Percentiles rank a stretch among this genome's conserved stretches.
These are phyloP conservation scores for Hypoxylon sp. DNA, from an alignment of 2,329 filamentous ascomycete species.

Conservation along the genomic window DNA sequence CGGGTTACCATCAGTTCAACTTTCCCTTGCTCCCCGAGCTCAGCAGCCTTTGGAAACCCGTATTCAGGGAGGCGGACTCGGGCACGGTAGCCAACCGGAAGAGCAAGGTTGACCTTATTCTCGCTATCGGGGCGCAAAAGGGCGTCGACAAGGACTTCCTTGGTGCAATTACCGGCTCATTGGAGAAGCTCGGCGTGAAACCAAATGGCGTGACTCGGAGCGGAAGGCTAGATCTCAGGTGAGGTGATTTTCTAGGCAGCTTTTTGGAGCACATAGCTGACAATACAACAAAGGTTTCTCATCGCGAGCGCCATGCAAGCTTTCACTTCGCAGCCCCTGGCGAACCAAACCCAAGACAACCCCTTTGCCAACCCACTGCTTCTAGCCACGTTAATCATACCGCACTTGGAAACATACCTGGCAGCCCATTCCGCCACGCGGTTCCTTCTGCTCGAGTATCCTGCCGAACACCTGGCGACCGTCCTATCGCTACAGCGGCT, in stretches of 20 bases:
- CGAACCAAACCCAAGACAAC: constrained; percentile 60
- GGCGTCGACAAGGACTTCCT: constrained; percentile 61
- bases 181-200: constrained; percentile 64
- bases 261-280: constrained; percentile 4
- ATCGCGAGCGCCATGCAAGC: constrained; percentile 68
- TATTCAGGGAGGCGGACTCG: constrained; percentile 53
- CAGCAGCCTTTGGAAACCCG: constrained; percentile 60
- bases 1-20: constrained; percentile 57
- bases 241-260: constrained; percentile 31
- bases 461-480: constrained; percentile 62
- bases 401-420: constrained; percentile 68
- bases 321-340: constrained; percentile 59
- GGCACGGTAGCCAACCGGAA: constrained; percentile 44
- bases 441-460: constrained; percentile 67
- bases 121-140: constrained; percentile 66
- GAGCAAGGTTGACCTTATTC: constrained; percentile 62
- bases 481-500: constrained; percentile 65
- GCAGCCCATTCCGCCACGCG: constrained; percentile 60
- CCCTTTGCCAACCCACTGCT: constrained; percentile 62
- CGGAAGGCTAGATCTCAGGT: constrained; percentile 67
- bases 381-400: constrained; percentile 65
- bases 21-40: constrained; percentile 58
- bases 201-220: constrained; percentile 59
- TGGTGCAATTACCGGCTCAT: constrained; percentile 56
- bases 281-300: constrained; percentile 54